Percentiles rank a stretch among this genome's conserved stretches.
Conservation (phyloP, 345 rosid genomes). For the Eucalyptus tenuipes region DNA sequence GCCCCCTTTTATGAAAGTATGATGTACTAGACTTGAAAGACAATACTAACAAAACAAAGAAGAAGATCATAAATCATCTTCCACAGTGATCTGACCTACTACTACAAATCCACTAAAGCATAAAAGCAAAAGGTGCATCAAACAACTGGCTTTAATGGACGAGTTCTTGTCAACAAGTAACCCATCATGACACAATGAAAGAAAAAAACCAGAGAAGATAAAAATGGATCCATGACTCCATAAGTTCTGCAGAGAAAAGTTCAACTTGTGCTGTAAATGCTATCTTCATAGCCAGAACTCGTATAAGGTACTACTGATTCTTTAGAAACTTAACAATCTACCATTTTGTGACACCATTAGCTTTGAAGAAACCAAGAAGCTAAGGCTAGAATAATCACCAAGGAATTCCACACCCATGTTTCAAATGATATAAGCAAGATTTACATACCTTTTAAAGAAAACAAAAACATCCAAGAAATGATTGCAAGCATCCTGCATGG, state of each 20-base stretch:
- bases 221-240: neutral
- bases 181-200: neutral
- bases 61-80: neutral
- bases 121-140: neutral
- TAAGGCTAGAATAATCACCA: neutral
- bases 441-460: constrained; percentile 34
- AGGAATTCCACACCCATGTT: neutral
- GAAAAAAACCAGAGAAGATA: neutral
- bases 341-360: neutral
- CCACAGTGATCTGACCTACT: neutral
- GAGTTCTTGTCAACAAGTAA: neutral
- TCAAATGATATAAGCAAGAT: neutral
- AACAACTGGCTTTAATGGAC: neutral
- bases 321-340: neutral
- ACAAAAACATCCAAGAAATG: constrained; percentile 40
- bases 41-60: neutral
- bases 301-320: neutral
- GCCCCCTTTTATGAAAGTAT: neutral
- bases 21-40: neutral
- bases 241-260: neutral
- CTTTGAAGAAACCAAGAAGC: neutral
- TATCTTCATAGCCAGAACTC: neutral
- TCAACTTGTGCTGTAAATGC: neutral
- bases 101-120: neutral
- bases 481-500: constrained; percentile 43